These are phyloP conservation scores for Myriosclerotinia curreyana DNA, from an alignment of 2,329 filamentous ascomycete species.

Conservation along the genomic window DNA sequence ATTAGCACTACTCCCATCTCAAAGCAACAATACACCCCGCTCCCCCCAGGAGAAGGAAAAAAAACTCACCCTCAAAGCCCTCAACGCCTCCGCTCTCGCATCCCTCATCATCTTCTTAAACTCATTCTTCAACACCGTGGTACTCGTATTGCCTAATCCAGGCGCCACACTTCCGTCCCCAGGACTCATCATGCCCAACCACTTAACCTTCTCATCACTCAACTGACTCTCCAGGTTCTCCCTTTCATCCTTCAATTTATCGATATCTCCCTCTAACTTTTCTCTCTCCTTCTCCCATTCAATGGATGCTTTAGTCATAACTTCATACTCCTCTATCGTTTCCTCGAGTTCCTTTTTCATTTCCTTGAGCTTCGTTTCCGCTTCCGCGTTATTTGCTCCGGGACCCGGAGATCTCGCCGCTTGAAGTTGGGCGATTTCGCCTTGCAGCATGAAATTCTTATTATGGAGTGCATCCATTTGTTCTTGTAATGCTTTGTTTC, in stretches of 20 bases:
- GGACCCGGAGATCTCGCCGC: conserved; percentile 10
- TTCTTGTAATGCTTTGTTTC: conserved; percentile 40
- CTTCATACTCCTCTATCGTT: conserved; percentile 67
- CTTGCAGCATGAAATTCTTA: conserved; percentile 20
- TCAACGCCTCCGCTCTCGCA: conserved; percentile 62
- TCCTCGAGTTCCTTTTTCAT: conserved; percentile 65
- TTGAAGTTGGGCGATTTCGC: conserved; percentile 20
- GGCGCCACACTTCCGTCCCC: conserved; percentile 39
- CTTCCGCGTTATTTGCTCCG: conserved; percentile 30
- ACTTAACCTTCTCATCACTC: conserved; percentile 64
- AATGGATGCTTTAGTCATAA: conserved; percentile 65
- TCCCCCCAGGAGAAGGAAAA: neutral
- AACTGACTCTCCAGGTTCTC: conserved; percentile 62
- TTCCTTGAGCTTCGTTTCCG: conserved; percentile 43
- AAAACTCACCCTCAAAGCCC: conserved; percentile 58
- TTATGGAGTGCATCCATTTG: conserved; percentile 35
- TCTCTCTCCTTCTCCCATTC: conserved; percentile 70
- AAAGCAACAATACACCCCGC: conserved; percentile 8
- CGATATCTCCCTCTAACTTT: conserved; percentile 59
- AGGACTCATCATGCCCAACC: conserved; percentile 59
- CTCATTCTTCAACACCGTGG: conserved; percentile 66
- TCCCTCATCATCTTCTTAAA: conserved; percentile 82
- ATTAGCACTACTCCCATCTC: conserved; percentile 12
- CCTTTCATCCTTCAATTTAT: conserved; percentile 60
- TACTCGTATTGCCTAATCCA: conserved; percentile 50